These are phyloP conservation scores for Exophiala viscosa DNA, from an alignment of 2,329 filamentous ascomycete species.

Conservation along the genomic window DNA sequence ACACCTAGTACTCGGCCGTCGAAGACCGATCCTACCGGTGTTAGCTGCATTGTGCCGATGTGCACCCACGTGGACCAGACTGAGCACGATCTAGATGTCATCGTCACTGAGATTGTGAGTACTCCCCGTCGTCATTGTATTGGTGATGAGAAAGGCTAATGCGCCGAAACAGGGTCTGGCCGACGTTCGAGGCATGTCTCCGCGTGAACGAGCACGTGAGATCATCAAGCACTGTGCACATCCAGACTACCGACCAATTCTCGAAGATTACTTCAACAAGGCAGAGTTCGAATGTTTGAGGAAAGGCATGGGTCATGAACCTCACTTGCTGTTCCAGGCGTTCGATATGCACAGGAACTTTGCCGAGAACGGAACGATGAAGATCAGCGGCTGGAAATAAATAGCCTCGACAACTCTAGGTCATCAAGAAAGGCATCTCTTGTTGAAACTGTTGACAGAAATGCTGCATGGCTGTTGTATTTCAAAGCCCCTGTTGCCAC, in stretches of 20 bases:
- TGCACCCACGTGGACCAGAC: conserved; percentile 90
- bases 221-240: conserved; percentile 87
- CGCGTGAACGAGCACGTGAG: conserved; percentile 73
- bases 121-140: not conserved
- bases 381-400: conserved; percentile 62
- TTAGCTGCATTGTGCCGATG: conserved; percentile 89
- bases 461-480: too few species aligned
- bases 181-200: conserved; percentile 76
- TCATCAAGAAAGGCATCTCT: too few species aligned
- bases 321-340: conserved; percentile 77
- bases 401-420: not conserved
- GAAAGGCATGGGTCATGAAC: conserved; percentile 86
- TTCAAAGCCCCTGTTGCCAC: too few species aligned
- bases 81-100: conserved; percentile 85
- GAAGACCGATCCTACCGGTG: conserved; percentile 77
- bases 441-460: too few species aligned
- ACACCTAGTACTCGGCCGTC: conserved; percentile 75
- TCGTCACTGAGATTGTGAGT: conserved; percentile 64
- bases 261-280: conserved; percentile 77
- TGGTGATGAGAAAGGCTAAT: not conserved
- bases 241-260: conserved; percentile 77
- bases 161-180: conserved; percentile 60
- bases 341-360: conserved; percentile 89
- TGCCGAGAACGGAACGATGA: conserved; percentile 82
- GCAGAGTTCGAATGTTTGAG: conserved; percentile 79